Percentiles rank a stretch among this genome's conserved stretches.
Conservation (phyloP, 306 rosid species). For the Prunus kanzakura region DNA sequence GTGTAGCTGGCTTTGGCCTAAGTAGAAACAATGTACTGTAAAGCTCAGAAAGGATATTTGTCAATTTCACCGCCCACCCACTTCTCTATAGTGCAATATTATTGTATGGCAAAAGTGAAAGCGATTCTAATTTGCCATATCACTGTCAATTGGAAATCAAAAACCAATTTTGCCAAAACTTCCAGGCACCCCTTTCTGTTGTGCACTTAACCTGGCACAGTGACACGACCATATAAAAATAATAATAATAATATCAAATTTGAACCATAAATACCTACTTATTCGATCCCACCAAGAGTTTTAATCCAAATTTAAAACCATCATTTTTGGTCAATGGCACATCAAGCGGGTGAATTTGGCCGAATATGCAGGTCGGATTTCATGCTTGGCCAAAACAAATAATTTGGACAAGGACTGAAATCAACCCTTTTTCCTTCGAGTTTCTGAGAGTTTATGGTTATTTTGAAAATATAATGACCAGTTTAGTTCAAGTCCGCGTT, state of each 20-base stretch:
- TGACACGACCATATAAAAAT: not conserved
- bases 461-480: not conserved
- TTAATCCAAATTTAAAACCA: not conserved
- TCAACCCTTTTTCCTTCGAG: not conserved
- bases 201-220: not conserved
- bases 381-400: not conserved
- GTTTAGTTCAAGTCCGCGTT: not conserved
- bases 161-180: not conserved
- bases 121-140: not conserved
- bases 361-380: conserved; percentile 9
- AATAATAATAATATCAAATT: not conserved
- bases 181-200: not conserved
- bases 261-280: not conserved
- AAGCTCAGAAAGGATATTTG: not conserved
- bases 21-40: too few species aligned
- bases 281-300: not conserved
- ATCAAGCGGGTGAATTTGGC: not conserved
- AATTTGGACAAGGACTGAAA: not conserved
- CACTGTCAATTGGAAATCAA: not conserved
- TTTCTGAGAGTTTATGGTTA: too few species aligned
- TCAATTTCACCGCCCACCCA: not conserved
- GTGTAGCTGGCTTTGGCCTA: too few species aligned
- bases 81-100: not conserved
- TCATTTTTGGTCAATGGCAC: not conserved
- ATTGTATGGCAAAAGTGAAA: not conserved